Evolutionary conservation across 2,329 filamentous ascomycete species (phyloP), one percentile per base, ranked within the genome.

Genomic region (Paracamarosporium sp.): DNA sequence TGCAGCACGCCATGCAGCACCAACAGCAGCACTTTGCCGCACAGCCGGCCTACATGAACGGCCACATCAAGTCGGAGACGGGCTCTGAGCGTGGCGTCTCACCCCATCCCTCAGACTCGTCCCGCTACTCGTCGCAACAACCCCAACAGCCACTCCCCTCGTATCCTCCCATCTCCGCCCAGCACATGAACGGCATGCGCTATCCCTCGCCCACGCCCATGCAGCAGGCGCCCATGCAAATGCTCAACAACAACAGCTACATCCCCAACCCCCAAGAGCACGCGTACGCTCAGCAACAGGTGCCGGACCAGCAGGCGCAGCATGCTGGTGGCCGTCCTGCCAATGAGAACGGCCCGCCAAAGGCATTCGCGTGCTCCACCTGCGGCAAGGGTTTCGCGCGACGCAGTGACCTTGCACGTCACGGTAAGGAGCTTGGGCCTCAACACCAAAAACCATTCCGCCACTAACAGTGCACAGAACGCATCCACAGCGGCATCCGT

Each of bases 371-470:
- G 22, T 99, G 95, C 80, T 90, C 88, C 63, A 94, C 90, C 3
- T 99, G 95, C 76, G 86, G 85, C 56, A 98, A 98, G 79, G 90
- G 90, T 24, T 99, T 99, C 75, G 95, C 95, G 51, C 85, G 95
- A 70, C 86, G 95, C 64, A 98, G 94, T 78, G 95, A 99, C 80
- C 86, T 98, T 50, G 92, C 93, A 62, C 87, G 95, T 70, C 95
- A 99, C 79, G 94, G 94, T 97, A 86, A 77, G 90, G 79, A 71
- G 68, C 70, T 74, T 70, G 68, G 69, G 55, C 69, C 67, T 57
- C 65, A 67, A 69, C 65, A 65, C 53, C 66, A 61, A 66, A 63
- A 38, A 60, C 48, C 43, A 22, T 48, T 56, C 60, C 44, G 50
- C 67, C 66, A 69, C 74, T 78, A 67, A 78, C 70, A 53, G 33